Evolutionary conservation across 2,329 filamentous ascomycete genomes (phyloP), one percentile per base, ranked within the genome.

Genomic region (Beauveria sp.): DNA sequence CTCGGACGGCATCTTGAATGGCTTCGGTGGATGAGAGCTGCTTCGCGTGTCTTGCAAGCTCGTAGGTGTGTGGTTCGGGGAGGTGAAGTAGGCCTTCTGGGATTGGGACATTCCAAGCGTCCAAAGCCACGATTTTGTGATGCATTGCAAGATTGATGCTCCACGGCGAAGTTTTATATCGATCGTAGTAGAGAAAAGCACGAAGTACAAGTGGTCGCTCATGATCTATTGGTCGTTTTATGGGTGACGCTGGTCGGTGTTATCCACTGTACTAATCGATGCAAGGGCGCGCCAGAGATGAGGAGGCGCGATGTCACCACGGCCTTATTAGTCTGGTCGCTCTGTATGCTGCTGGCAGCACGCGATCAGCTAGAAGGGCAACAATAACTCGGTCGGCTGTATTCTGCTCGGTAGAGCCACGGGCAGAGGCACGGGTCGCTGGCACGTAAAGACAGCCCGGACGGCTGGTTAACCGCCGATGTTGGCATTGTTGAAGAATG

Each of bases 51-150:
- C 9, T 53, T 8, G 14, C 26, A 18, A 60, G 58, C 22, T 60
- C 58, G 26, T 53, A 53, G 3, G 58, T 52, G 49, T 60, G 58
- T 34, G 58, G 58, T 38, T 22, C 14, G 9, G 49, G 58, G 3
- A 60, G 49, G 18, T 22, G 30, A 40, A 60, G 46, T 30, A 60
- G 58, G 49, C 5, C 20, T 10, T 20, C 5, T 4, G 58, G 58
- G 18, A 60, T 60, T 28, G 49, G 49, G 9, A 60, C 58, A 34
- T 45, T 45, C 58, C 58, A 60, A 24, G 47, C 47, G 18, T 60
- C 58, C 20, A 60, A 24, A 8, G 47, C 38, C 14, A 60, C 58
- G 16, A 60, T 60, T 45, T 38, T 60, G 38, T 60, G 58, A 46
- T 60, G 49, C 58, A 60, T 60, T 34, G 7, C 53, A 42, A 18